Evolutionary conservation across 2,329 filamentous ascomycete genomes (phyloP), one percentile per base, ranked within the genome.

Genomic region (Scedosporium aurantiacum): DNA sequence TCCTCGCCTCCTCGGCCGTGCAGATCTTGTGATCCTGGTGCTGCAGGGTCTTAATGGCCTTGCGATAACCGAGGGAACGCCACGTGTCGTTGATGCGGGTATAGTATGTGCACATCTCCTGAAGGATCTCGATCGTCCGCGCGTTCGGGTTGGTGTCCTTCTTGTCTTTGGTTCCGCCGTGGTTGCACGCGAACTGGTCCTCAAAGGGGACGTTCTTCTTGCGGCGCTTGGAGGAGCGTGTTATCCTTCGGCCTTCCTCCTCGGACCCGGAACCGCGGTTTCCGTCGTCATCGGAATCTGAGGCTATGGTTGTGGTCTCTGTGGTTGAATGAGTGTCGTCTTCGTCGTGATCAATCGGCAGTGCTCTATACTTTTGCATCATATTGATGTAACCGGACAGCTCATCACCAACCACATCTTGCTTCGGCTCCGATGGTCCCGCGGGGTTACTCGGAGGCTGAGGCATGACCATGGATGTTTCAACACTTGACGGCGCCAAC

Each of bases 41-140:
- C 54, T 84, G 84, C 12, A 97, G 78, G 2, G 84, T 88, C n/a
- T 79, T 77, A 59, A 95, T 88, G 12, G 83, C 90, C 70, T 86
- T 89, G 40, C 90, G 85, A 70, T 96, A 97, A 4, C 88, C 86
- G 0, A 82, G 75, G 0, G 81, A 81, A 2, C 91, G 84, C 89
- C 90, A 97, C 41, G 84, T 81, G 68, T 97, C 91, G 45, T 85
- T 80, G n/a, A 82, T 83, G 5, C 86, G 80, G 4, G 81, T 82
- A 70, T 96, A 96, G 71, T 93, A 88, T 60, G 86, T 81, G 50
- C 83, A 81, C 89, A 97, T 91, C 65, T 88, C 79, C 67, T 91
- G 83, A 4, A 97, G 77, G 2, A 94, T 77, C 56, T 88, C 81
- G 58, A 96, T 91, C 0, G 89, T 95, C 12, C 81, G 77, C 1